Evolutionary conservation across 2,329 filamentous ascomycete species (phyloP), one percentile per base, ranked within the genome.

Genomic region (Tolypocladium nubicola): DNA sequence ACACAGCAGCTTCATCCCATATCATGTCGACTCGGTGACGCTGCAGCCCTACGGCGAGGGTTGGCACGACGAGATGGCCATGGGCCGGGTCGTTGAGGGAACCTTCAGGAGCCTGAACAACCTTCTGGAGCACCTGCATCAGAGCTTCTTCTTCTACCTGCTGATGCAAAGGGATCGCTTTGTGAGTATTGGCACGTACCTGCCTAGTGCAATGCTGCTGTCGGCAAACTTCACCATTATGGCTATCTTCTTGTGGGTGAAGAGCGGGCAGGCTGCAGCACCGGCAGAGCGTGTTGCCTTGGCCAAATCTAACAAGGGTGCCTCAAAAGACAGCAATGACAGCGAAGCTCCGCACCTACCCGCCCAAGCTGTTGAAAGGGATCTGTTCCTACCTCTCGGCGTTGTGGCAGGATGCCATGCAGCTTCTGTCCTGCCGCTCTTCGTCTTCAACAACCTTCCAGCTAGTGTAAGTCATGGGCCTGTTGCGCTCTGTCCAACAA

Each of bases 61-160:
- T 38, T 96, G 91, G 90, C 90, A 97, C 67, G 94, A 99, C 70
- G 94, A 97, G 73, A 97, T 97, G 90, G 89, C 88, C 11, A 84
- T 99, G 68, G 94, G 94, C 7, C 82, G 92, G 56, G 86, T 92
- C 0, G 80, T 97, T 5, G 94, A 99, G 74, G 91, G 91, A 65
- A 82, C 94, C 3, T 96, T 96, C 71, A 82, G 94, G 65, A 96
- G 90, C 70, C 76, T 99, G 72, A 99, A 99, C 75, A 99, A 99
- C 68, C 76, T 99, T 58, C 81, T 99, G 38, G 94, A 99, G 74
- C 92, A 99, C 70, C 79, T 99, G 60, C 94, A 99, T 70, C 94
- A 99, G 75, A 97, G 92, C 71, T 99, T 99, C 78, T 99, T 99
- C 81, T 97, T 99, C 75, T 99, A 99, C 71, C 78, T 99, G 55